Conservation (phyloP, 78 protist genomes). For the Chrysochromulina parva region DNA sequence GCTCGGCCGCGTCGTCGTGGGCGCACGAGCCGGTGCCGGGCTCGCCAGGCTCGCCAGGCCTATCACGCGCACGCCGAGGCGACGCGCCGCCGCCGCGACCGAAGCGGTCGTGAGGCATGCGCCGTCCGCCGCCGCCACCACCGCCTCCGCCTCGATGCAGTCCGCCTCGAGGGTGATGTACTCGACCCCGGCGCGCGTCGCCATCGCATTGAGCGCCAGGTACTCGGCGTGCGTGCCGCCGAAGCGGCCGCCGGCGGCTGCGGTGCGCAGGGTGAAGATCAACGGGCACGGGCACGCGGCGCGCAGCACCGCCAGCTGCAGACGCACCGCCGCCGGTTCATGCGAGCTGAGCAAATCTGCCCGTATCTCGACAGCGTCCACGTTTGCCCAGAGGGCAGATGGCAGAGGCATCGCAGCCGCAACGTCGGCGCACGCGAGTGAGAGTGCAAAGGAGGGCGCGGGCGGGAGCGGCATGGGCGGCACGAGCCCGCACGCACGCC, state of each 20-base stretch:
- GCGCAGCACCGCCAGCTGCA: slow-evolving; percentile 51
- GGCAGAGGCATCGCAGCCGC: neutral
- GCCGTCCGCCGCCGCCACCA: too few species aligned
- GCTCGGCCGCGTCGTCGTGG: too few species aligned
- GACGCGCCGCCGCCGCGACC: too few species aligned
- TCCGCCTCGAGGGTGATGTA: too few species aligned
- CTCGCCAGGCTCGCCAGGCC: too few species aligned
- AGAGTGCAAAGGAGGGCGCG: slow-evolving; percentile 28
- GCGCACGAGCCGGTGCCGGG: too few species aligned
- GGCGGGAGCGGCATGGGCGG: neutral
- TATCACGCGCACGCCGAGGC: too few species aligned
- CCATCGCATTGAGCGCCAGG: neutral
- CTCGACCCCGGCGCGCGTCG: too few species aligned
- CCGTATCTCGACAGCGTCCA: slow-evolving; percentile 63
- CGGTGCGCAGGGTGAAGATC: slow-evolving; percentile 62
- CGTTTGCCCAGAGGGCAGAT: neutral
- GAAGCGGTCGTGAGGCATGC: too few species aligned
- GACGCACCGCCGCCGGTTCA: neutral
- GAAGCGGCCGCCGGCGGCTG: slow-evolving; percentile 58
- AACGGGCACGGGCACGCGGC: slow-evolving; percentile 26
- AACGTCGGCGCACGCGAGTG: slow-evolving; percentile 40
- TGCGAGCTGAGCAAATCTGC: slow-evolving; percentile 49
- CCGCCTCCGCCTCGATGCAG: too few species aligned
- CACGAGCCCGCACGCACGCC: neutral
- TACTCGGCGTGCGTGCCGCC: neutral